These are phyloP conservation scores for Pleurotus salmoneostramineus DNA, from an alignment of 768 basidiomycete species.

Conservation along the genomic window DNA sequence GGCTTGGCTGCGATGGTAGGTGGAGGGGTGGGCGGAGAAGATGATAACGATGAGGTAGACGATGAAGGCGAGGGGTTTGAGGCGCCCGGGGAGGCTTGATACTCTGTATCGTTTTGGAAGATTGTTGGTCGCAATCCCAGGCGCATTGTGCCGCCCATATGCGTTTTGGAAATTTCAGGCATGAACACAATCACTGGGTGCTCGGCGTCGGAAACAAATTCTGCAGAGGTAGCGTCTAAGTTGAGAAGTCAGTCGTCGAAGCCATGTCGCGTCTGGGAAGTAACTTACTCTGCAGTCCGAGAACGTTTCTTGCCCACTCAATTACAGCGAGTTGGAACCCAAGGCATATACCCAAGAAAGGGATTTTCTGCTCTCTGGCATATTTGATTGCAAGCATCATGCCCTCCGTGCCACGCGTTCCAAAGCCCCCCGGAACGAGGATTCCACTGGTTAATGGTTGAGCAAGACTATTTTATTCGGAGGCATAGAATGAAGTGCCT, in stretches of 20 bases:
- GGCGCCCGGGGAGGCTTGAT: background rate
- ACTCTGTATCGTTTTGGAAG: conserved; percentile 67
- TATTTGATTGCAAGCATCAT: conserved; percentile 99
- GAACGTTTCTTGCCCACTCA: conserved; percentile 89
- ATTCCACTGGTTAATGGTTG: conserved; percentile 61
- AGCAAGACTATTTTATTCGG: conserved; percentile 7
- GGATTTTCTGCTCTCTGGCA: conserved; percentile 91
- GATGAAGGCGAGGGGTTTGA: background rate
- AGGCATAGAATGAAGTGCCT: conserved; percentile 19
- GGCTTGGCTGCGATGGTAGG: conserved; percentile 6
- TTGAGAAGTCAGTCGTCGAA: background rate
- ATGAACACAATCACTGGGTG: conserved; percentile 90
- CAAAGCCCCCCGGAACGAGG: conserved; percentile 96
- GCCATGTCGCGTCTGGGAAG: too few relatives aligned
- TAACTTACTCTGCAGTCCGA: conserved; percentile 59
- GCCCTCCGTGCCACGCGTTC: conserved; percentile 88
- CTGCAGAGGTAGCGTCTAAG: conserved; percentile 80
- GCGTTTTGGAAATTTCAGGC: conserved; percentile 97
- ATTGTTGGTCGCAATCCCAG: conserved; percentile 96
- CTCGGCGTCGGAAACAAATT: conserved; percentile 62
- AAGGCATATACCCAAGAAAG: conserved; percentile 95
- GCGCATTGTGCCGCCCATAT: conserved; percentile 99
- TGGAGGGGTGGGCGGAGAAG: background rate
- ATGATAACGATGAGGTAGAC: background rate
- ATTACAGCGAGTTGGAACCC: conserved; percentile 97